Evolutionary conservation across 1,284 basidiomycete genomes (phyloP).

Genomic region (Austropuccinia psidii): DNA sequence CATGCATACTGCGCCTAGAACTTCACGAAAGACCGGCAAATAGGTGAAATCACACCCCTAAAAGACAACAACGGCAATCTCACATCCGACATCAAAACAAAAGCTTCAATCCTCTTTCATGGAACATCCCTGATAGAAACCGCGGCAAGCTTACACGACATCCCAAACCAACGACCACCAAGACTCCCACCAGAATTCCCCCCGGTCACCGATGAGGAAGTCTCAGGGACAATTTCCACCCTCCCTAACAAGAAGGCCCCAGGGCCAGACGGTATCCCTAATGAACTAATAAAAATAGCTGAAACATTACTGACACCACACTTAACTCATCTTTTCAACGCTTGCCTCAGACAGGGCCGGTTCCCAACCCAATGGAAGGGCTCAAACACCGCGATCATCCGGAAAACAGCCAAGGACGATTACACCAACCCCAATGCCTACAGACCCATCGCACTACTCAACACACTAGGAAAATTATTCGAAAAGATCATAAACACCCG

Average conservation of each 20-base stretch:
- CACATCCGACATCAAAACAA: not conserved
- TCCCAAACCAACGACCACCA: not conserved
- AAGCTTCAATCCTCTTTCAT: not conserved
- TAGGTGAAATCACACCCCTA: not conserved
- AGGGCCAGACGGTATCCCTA: not conserved
- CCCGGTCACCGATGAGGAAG: not conserved
- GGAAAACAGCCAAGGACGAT: not conserved
- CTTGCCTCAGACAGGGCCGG: not conserved
- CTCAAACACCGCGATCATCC: slow-evolving; percentile 12
- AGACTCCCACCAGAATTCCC: too few species aligned
- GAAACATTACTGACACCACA: not conserved
- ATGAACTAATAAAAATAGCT: not conserved
- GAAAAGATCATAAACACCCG: slow-evolving; percentile 9
- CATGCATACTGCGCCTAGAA: too few species aligned
- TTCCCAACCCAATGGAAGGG: not conserved
- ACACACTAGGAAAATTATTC: slow-evolving; percentile 3
- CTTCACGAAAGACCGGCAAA: not conserved
- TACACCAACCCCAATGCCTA: not conserved
- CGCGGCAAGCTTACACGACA: not conserved
- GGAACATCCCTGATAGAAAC: slow-evolving; percentile 4
- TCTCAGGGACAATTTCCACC: not conserved
- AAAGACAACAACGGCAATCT: not conserved
- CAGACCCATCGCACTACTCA: not conserved
- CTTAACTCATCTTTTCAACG: not conserved
- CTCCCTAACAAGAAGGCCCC: slow-evolving; percentile 1